Base-by-base conservation (phyloP, 2,329 filamentous ascomycete genomes). In the Plenodomus tracheiphilus region DNA sequence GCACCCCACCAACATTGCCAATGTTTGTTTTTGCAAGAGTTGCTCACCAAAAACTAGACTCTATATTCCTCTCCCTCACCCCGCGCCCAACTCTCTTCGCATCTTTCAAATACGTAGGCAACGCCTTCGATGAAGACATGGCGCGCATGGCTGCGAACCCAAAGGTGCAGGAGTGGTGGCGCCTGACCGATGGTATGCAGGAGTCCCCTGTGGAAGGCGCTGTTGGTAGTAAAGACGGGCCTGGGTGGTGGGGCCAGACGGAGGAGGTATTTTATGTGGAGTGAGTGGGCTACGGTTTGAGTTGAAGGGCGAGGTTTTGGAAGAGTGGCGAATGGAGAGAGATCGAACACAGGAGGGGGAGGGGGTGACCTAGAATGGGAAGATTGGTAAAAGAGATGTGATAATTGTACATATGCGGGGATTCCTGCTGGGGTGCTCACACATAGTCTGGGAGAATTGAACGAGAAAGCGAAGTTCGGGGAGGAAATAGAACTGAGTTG, bases 91-190 rank as follows among this genome's bases (percentile, higher is more conserved):
- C 85, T 36, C 78, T 93, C 1, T 92, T 92, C 66, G 86, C 87
- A 0, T 84, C 77, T 19, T 90, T 91, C 77, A 91, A 89, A 69
- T 93, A 92, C 62, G 77, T 87, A n/a, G 89, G 89, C 0, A 81
- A 81, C 51, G 81, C 89, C 55, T 91, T 83, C 51, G 84, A 82
- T 2, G 85, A 78, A 9, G 89, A 93, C 65, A 92, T 93, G 89
- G 80, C 83, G 70, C 79, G 77, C 53, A 91, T 92, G 88, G 79
- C 80, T 1, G 83, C 83, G 48, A 90, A 91, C 59, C 80, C 83
- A 1, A 86, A 85, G 64, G 86, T 92, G 28, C 80, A 83, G 46
- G 85, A 88, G 69, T 93, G 89, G 89, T 93, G 88, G 88, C 76
- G 76, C 49, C 86, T 92, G 84, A 92, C 89, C 41, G 89, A 93